Evolutionary conservation across 352 stramenopile genomes (phyloP).

Genomic region (Globisporangium barbulae): DNA sequence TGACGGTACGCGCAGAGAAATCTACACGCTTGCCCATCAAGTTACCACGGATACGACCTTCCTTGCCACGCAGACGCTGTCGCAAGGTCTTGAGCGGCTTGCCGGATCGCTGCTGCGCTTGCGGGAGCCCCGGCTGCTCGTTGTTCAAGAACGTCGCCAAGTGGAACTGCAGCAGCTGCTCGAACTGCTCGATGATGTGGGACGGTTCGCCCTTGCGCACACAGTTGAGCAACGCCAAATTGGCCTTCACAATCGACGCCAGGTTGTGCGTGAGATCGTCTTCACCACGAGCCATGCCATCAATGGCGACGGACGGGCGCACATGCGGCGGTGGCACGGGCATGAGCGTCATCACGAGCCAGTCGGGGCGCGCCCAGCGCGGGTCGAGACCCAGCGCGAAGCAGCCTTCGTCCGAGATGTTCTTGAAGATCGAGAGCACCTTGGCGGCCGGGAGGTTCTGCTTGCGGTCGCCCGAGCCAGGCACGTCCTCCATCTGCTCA

Average conservation of each 20-base stretch:
- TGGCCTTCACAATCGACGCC: slow-evolving; percentile 98
- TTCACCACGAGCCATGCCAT: slow-evolving; percentile 92
- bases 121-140: slow-evolving; percentile 93
- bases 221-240: slow-evolving; percentile 94
- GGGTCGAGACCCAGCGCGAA: slow-evolving; percentile 94
- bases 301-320: slow-evolving; percentile 94
- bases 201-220: slow-evolving; percentile 94
- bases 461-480: slow-evolving; percentile 94
- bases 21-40: slow-evolving; percentile 99
- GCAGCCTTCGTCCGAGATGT: slow-evolving; percentile 97
- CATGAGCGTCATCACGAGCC: slow-evolving; percentile 98
- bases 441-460: slow-evolving; percentile 95
- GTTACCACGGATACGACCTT: slow-evolving; percentile 98
- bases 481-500: slow-evolving; percentile 93
- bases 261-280: slow-evolving; percentile 99
- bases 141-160: slow-evolving; percentile 97
- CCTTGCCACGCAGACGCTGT: slow-evolving; percentile 96
- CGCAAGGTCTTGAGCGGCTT: slow-evolving; percentile 98
- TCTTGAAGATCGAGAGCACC: slow-evolving; percentile 96
- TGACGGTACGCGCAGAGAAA: slow-evolving; percentile 99
- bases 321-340: slow-evolving; percentile 98
- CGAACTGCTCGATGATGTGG: slow-evolving; percentile 96
- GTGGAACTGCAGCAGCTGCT: slow-evolving; percentile 85
- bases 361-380: slow-evolving; percentile 95
- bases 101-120: slow-evolving; percentile 95